phyloP scores from a whole-genome alignment of 108 stramenopile species.

The Nitzschia sp. region DNA sequence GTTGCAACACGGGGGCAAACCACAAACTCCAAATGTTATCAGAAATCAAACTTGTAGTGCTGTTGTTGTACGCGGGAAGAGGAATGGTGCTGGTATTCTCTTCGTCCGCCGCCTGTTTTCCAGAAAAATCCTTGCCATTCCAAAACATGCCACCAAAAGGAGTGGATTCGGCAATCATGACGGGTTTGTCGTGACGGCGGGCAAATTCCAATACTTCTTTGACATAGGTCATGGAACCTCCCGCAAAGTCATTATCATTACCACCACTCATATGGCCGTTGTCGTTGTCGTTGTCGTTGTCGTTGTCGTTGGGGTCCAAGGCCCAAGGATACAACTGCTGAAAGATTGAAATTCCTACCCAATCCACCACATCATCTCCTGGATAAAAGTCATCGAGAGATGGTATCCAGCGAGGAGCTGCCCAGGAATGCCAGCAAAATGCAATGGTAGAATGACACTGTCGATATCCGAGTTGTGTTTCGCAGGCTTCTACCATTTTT shows the following conservation, averaged over 20 bases:
- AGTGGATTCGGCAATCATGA: conserved; percentile 92
- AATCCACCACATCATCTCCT: conserved; percentile 76
- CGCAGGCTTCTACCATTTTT: conserved; percentile 52
- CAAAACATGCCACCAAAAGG: conserved; percentile 80
- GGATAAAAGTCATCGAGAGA: conserved; percentile 68
- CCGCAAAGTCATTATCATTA: conserved; percentile 24
- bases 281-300: background rate
- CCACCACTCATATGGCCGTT: too few relatives aligned
- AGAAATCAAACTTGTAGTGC: too few relatives aligned
- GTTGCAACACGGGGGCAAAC: conserved; percentile 69
- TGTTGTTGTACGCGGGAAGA: too few relatives aligned
- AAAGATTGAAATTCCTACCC: conserved; percentile 83
- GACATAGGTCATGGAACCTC: conserved; percentile 50
- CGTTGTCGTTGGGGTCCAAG: too few relatives aligned
- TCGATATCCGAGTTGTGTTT: conserved; percentile 25
- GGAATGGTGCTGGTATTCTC: conserved; percentile 1
- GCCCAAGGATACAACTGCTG: conserved; percentile 80
- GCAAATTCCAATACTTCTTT: conserved; percentile 80
- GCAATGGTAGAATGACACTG: conserved; percentile 40
- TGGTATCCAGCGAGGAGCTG: conserved; percentile 49
- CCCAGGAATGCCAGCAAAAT: conserved; percentile 91
- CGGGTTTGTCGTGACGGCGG: conserved; percentile 43
- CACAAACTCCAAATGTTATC: conserved; percentile 65
- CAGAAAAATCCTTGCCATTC: conserved; percentile 8
- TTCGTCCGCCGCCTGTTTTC: background rate